phyloP scores from a whole-genome alignment of 2,329 filamentous ascomycete genomes.

The Ophiocordyceps robertsii region DNA sequence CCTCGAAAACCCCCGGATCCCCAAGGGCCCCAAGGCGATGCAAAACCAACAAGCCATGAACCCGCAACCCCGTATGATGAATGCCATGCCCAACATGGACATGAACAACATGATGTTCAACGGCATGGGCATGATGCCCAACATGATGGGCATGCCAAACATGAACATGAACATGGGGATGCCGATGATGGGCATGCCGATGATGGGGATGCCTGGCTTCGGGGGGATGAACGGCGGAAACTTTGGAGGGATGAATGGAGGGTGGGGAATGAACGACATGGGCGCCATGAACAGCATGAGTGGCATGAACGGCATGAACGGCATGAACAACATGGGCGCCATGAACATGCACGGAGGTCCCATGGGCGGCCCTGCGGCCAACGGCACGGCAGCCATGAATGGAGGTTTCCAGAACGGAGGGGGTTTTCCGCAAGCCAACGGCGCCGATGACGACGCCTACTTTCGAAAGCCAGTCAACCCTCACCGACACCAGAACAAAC shows the following conservation, averaged over 20 bases:
- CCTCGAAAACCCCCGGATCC: slow-evolving; percentile 49
- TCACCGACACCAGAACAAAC: slow-evolving; percentile 72
- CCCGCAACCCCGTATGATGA: slow-evolving; percentile 32
- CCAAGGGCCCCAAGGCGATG: slow-evolving; percentile 54
- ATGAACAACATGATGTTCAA: slow-evolving; percentile 25
- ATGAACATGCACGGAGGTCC: background rate
- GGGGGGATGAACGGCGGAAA: slow-evolving; percentile 16
- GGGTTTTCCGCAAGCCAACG: slow-evolving; percentile 33
- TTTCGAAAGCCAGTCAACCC: slow-evolving; percentile 94
- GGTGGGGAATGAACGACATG: slow-evolving; percentile 21
- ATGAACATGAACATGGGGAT: slow-evolving; percentile 11
- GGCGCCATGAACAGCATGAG: slow-evolving; percentile 17
- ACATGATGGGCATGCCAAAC: slow-evolving; percentile 26
- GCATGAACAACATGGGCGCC: slow-evolving; percentile 5
- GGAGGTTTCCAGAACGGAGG: slow-evolving; percentile 17
- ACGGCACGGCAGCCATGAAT: slow-evolving; percentile 14
- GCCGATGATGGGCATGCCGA: slow-evolving; percentile 16
- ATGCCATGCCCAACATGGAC: slow-evolving; percentile 22
- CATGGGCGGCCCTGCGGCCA: slow-evolving; percentile 11
- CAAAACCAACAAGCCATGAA: slow-evolving; percentile 37
- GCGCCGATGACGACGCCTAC: slow-evolving; percentile 77
- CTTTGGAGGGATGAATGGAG: slow-evolving; percentile 12
- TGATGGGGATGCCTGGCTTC: slow-evolving; percentile 12
- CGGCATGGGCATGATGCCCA: slow-evolving; percentile 21
- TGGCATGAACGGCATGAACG: slow-evolving; percentile 11